phyloP scores from a whole-genome alignment of 352 stramenopile genomes.

The Phytopythium montanum region DNA sequence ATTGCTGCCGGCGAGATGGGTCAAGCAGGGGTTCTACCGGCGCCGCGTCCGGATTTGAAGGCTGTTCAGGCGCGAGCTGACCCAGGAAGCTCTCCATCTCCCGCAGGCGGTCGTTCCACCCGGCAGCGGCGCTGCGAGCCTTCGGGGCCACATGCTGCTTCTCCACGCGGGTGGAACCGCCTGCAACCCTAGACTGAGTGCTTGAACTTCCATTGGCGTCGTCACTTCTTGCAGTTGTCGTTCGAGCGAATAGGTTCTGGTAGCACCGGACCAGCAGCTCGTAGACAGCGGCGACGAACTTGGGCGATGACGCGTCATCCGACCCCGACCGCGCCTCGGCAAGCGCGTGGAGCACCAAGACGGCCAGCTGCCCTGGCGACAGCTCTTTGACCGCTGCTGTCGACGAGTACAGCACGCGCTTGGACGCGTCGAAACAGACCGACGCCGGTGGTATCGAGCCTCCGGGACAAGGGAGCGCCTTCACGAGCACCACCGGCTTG shows the following conservation, averaged over 20 bases:
- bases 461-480: background rate
- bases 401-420: conserved; percentile 29
- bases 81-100: conserved; percentile 59
- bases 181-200: background rate
- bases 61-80: conserved; percentile 11
- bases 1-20: background rate
- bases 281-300: conserved; percentile 50
- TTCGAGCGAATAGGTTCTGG: conserved; percentile 37
- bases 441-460: background rate
- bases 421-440: conserved; percentile 15
- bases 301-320: conserved; percentile 40
- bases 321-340: conserved; percentile 22
- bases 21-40: background rate
- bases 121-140: background rate
- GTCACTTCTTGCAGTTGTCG: background rate
- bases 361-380: conserved; percentile 43
- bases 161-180: too few relatives aligned
- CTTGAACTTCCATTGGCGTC: background rate
- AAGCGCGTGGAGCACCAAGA: conserved; percentile 56
- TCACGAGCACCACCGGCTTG: conserved; percentile 7
- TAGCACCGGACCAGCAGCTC: conserved; percentile 55
- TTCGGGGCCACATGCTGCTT: background rate
- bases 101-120: conserved; percentile 39
- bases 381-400: conserved; percentile 28
- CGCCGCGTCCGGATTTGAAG: background rate